Percentiles rank a stretch among this genome's conserved stretches.
phyloP scores from a whole-genome alignment of 139 green algal genomes.

The Chlamydomonas schloesseri region DNA sequence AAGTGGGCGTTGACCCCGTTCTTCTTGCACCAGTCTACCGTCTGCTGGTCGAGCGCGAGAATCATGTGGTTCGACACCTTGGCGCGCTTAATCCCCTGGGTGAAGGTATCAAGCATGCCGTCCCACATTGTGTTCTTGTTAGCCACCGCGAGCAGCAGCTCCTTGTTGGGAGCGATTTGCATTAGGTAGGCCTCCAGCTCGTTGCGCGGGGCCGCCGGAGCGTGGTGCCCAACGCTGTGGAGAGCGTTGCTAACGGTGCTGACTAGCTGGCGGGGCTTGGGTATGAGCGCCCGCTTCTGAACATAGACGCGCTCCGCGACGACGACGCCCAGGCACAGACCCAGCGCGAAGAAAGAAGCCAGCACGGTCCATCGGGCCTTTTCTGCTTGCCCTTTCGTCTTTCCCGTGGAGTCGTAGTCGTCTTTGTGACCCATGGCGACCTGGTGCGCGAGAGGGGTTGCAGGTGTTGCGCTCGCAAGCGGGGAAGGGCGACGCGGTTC shows the following conservation, averaged over 20 bases:
- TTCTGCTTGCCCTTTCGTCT: conserved; percentile 50
- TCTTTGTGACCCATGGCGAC: no score
- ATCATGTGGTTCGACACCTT: conserved; percentile 88
- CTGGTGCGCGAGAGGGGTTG: no score
- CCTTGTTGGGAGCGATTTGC: conserved; percentile 79
- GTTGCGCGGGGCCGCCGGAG: conserved; percentile 12
- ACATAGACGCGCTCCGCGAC: conserved; percentile 76
- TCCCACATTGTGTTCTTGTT: conserved; percentile 87
- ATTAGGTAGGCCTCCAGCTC: conserved; percentile 60
- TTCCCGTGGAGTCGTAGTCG: conserved; percentile 58
- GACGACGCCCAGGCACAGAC: conserved; percentile 77
- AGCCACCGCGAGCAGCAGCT: conserved; percentile 92
- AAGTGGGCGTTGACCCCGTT: conserved; percentile 63
- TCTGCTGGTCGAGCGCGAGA: conserved; percentile 90
- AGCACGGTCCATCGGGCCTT: conserved; percentile 60
- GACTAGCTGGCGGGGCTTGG: conserved; percentile 44
- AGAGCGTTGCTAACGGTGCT: conserved; percentile 21
- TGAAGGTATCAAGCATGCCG: conserved; percentile 80
- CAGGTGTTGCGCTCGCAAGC: no score
- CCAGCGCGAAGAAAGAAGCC: conserved; percentile 63
- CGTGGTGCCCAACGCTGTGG: conserved; percentile 18
- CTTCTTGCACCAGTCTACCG: conserved; percentile 51
- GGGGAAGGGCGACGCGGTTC: no score
- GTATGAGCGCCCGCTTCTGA: conserved; percentile 14
- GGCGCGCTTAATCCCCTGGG: conserved; percentile 67